Evolutionary conservation across 2,329 filamentous ascomycete genomes (phyloP), one percentile per base, ranked within the genome.

Genomic region (Coniochaeta sp.): DNA sequence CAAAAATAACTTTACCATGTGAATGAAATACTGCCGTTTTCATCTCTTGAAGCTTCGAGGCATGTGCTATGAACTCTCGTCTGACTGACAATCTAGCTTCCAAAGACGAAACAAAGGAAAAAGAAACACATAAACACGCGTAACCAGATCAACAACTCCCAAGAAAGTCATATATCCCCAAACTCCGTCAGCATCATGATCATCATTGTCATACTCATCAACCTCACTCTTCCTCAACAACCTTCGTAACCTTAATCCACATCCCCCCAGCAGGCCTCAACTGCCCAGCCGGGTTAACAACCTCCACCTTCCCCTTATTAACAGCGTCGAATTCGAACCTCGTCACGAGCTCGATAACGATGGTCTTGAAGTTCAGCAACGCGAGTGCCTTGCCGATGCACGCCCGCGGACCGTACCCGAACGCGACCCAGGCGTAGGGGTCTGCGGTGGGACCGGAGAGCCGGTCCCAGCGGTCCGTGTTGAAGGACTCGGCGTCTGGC

Each of bases 361-460:
- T 58, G 4, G 60, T 56, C 59, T 72, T 72, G 56, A 71, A 65
- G 57, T 71, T 69, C 49, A 71, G 52, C 47, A 67, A 52, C 1
- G 68, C 61, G 27, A 67, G 65, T 9, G 58, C 61, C 51, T 63
- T 64, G 12, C 70, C 70, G 28, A 71, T 70, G 56, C 70, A 72
- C 40, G 64, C 62, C 13, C 69, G 59, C 6, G 67, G 65, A 3
- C 68, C 70, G 42, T 67, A 64, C 49, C 66, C 59, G 52, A 72
- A 72, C 0, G 66, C 61, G 32, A 64, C 60, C 33, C 69, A 68
- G 0, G 69, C 63, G 40, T 65, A 66, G 0, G 64, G 57, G 42
- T 56, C 62, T 7, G 58, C 49, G 4, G 60, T 60, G 14, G 52
- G 53, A 3, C 62, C 63, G 3, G 48, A 33, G 4, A 60, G 57